Conservation (phyloP, 2,329 filamentous ascomycete species). For the Colletotrichum abscissum region DNA sequence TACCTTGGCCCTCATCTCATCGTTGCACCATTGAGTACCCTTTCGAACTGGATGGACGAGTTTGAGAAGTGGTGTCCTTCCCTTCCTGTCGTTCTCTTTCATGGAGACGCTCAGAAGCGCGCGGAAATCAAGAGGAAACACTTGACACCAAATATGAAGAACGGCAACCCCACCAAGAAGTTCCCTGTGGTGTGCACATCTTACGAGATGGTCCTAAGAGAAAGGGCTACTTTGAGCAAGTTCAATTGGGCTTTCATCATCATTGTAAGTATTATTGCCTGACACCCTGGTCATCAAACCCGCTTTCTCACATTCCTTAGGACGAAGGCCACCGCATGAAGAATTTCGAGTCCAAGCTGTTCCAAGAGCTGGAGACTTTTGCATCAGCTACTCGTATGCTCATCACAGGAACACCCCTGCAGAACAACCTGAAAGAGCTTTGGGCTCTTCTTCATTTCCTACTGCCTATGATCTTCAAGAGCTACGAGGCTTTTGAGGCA, state of each 20-base stretch:
- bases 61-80: slow-evolving; percentile 90
- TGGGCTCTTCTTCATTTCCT: slow-evolving; percentile 97
- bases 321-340: slow-evolving; percentile 98
- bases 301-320: slow-evolving; percentile 50
- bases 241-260: slow-evolving; percentile 99
- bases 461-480: slow-evolving; percentile 90
- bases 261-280: slow-evolving; percentile 67
- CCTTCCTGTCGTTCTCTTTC: slow-evolving; percentile 91
- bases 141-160: slow-evolving; percentile 76
- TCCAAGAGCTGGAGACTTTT: slow-evolving; percentile 88
- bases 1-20: slow-evolving; percentile 91
- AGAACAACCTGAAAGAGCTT: slow-evolving; percentile 94
- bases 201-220: slow-evolving; percentile 95
- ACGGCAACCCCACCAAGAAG: slow-evolving; percentile 66
- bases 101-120: slow-evolving; percentile 84
- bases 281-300: neutral
- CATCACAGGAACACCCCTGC: slow-evolving; percentile 93
- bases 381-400: slow-evolving; percentile 90
- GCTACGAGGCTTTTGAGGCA: slow-evolving; percentile 90
- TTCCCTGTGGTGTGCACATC: slow-evolving; percentile 96
- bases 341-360: slow-evolving; percentile 93
- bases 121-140: slow-evolving; percentile 78
- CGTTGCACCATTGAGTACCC: slow-evolving; percentile 88
- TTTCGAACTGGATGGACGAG: slow-evolving; percentile 96
- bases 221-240: slow-evolving; percentile 81